Base-by-base conservation (phyloP, 139 green algal species). In the Pycnococcus provasolii region DNA sequence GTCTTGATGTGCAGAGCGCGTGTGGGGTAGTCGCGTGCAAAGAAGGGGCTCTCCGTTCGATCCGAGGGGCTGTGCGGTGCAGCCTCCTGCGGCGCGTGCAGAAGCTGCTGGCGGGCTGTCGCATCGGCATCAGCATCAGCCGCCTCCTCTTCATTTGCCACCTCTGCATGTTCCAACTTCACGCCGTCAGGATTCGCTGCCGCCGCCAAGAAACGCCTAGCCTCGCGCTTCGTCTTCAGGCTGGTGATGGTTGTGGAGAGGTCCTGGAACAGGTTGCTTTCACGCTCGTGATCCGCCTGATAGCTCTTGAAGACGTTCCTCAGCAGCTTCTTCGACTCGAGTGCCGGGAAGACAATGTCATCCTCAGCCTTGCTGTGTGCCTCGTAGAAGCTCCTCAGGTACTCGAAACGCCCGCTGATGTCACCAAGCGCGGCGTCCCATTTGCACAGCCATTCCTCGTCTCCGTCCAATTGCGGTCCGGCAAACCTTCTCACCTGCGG, bases 301-400 rank as follows among this genome's bases (percentile, higher is more conserved):
- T 99, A 99, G 3, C 87, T 87, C 73, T 97, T 88, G 68, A 81
- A 91, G 37, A 98, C 87, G 79, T 96, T 95, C 65, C 79, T 73
- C 70, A 97, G 83, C 9, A 84, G 82, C 73, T 97, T 86, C 80
- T 96, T 96, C 8, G 76, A 77, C 80, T 99, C 92, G 47, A 99
- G 78, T 3, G 90, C 92, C 41, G 92, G 92, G 55, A 99, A 99
- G 60, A 99, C 89, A 46, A 99, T 92, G 60, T 95, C 85, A 73
- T 98, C 92, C 75, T 98, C 92, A 0, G 82, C 75, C 42, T 82
- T 79, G 59, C 60, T 71, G 76, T 92, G 86, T 3, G 87, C 87
- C 15, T 73, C 66, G 74, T 94, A 96, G 40, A 92, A 81, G 62
- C 84, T 81, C 68, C 72, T 83, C 63, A 99, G 70, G 74, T 97